Percentiles rank a stretch among this genome's conserved stretches.
These are phyloP conservation scores for Solanum chiquidenum DNA, from an alignment of 257 asterid species.

Conservation along the genomic window DNA sequence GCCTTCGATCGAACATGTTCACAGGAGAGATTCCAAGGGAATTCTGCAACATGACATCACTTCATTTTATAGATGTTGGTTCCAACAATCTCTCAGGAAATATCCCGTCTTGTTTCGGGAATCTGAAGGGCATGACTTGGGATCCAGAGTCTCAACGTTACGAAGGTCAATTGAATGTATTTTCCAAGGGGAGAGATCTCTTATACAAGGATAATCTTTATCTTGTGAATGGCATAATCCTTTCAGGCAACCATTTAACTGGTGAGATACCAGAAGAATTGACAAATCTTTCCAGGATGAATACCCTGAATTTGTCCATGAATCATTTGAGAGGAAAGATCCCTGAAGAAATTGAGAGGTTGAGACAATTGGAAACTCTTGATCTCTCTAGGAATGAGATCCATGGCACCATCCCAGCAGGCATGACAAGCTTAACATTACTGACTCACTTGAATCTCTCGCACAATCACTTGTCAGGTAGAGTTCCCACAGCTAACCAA, in stretches of 20 bases:
- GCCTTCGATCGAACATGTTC: neutral
- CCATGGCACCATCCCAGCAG: neutral
- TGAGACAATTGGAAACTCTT: neutral
- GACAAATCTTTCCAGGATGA: neutral
- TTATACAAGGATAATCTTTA: neutral
- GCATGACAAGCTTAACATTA: neutral
- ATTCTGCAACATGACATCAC: neutral
- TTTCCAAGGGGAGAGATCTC: neutral
- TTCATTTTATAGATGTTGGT: neutral
- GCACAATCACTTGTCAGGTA: neutral
- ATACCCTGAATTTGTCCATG: neutral
- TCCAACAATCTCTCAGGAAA: neutral
- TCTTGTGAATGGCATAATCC: neutral
- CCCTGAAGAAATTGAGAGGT: neutral
- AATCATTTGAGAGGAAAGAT: neutral
- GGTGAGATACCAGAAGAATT: neutral
- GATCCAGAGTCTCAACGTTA: neutral
- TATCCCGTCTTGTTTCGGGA: neutral
- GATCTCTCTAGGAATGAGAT: neutral
- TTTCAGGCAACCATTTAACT: neutral
- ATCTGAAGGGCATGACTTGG: neutral
- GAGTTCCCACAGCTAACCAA: neutral
- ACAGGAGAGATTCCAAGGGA: neutral
- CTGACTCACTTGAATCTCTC: neutral
- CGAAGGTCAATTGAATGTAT: neutral